These are phyloP conservation scores for Ilyonectria robusta DNA, from an alignment of 2,329 filamentous ascomycete species.

Conservation along the genomic window DNA sequence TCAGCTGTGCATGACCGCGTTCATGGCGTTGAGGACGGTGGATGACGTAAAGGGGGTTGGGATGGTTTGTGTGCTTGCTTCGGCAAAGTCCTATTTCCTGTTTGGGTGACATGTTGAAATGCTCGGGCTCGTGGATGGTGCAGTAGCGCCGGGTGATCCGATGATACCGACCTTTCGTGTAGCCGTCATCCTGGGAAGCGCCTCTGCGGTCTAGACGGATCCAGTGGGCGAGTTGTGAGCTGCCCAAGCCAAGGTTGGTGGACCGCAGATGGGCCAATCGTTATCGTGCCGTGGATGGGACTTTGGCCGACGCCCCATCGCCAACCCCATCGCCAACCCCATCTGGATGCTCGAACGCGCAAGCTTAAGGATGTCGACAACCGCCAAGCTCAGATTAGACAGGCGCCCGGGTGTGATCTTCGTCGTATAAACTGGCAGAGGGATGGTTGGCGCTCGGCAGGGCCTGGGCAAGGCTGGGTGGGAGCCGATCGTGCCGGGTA, in stretches of 20 bases:
- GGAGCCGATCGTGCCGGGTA: conserved; percentile 19
- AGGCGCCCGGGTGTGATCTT: conserved; percentile 11
- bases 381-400: conserved; percentile 19
- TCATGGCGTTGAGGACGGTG: conserved; percentile 10
- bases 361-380: conserved; percentile 13
- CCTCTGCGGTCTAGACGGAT: conserved; percentile 21
- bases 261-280: conserved; percentile 30
- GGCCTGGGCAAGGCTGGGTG: conserved; percentile 19
- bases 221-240: conserved; percentile 35
- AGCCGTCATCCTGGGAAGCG: conserved; percentile 23
- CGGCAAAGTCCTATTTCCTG: conserved; percentile 31
- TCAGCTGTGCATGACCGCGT: background rate
- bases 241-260: conserved; percentile 42
- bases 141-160: conserved; percentile 39
- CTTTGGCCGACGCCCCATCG: conserved; percentile 17
- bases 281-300: background rate
- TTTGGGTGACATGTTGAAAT: conserved; percentile 34
- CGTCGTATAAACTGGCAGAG: background rate
- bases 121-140: conserved; percentile 22
- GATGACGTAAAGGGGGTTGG: conserved; percentile 42
- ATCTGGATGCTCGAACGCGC: conserved; percentile 23
- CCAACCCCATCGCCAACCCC: conserved; percentile 32
- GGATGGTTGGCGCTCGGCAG: conserved; percentile 9
- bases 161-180: conserved; percentile 30
- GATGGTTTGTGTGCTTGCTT: conserved; percentile 8